Conservation (phyloP, 2,329 filamentous ascomycete species). For the Myrmaecium sp. region DNA sequence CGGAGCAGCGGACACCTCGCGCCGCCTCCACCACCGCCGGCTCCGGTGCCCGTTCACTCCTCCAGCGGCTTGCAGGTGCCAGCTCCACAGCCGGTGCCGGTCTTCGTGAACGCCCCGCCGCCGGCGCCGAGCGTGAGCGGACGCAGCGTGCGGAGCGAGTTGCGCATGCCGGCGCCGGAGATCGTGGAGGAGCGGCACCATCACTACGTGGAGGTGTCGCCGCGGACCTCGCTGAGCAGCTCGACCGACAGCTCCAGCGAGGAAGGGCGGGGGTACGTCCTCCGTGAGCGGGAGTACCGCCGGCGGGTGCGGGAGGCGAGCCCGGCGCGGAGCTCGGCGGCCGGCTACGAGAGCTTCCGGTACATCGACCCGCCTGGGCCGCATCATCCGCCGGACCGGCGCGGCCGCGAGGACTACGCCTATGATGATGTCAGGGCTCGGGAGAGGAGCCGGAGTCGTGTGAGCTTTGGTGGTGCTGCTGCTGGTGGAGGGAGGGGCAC, state of each 20-base stretch:
- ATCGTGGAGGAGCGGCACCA: constrained; percentile 9
- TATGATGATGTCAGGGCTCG: constrained; percentile 12
- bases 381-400: constrained; percentile 10
- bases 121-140: constrained; percentile 13
- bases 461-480: constrained; percentile 7
- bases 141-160: too few species aligned
- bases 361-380: constrained; percentile 26
- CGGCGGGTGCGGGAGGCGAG: constrained; percentile 16
- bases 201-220: constrained; percentile 30
- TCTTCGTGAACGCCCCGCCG: constrained; percentile 20
- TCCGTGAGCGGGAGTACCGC: constrained; percentile 26
- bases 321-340: constrained; percentile 15
- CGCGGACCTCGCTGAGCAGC: constrained; percentile 16
- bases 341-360: constrained; percentile 28
- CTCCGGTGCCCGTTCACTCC: constrained; percentile 3
- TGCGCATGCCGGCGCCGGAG: constrained; percentile 5
- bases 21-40: constrained; percentile 6
- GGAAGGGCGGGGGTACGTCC: too few species aligned
- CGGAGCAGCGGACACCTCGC: constrained; percentile 8
- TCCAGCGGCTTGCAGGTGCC: constrained; percentile 14
- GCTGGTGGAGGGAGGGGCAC: constrained; percentile 10
- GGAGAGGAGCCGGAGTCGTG: constrained; percentile 15
- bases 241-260: constrained; percentile 16
- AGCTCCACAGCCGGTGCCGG: constrained; percentile 23
- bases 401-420: too few species aligned